phyloP scores from a whole-genome alignment of 768 basidiomycete genomes.

The Tephrocybe sp. region DNA sequence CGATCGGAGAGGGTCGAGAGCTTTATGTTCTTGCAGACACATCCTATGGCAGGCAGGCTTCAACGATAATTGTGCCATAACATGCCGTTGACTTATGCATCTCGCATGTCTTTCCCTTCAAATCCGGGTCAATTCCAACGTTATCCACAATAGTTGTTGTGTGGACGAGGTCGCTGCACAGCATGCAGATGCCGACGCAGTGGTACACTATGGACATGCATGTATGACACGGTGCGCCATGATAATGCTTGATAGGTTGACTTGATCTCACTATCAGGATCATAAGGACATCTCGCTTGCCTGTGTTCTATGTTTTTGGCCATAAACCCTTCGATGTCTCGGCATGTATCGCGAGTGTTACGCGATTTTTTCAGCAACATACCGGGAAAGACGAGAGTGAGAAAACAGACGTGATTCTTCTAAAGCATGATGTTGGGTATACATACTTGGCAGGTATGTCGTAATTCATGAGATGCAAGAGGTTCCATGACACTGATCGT shows the following conservation, averaged over 20 bases:
- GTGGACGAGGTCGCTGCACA: slow-evolving; percentile 95
- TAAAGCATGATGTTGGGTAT: slow-evolving; percentile 80
- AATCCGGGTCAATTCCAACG: not conserved
- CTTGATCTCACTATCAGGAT: not conserved
- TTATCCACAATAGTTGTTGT: slow-evolving; percentile 75
- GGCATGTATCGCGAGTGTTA: slow-evolving; percentile 44
- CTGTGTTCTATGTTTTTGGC: slow-evolving; percentile 90
- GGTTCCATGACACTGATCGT: too few species aligned
- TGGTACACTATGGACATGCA: slow-evolving; percentile 96
- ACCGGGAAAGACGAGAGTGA: slow-evolving; percentile 3
- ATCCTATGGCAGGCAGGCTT: slow-evolving; percentile 86
- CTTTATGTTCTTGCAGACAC: slow-evolving; percentile 49
- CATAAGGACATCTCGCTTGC: slow-evolving; percentile 79
- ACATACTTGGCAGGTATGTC: slow-evolving; percentile 67
- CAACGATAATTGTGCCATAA: slow-evolving; percentile 12
- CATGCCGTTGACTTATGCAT: slow-evolving; percentile 12
- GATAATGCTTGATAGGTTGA: not conserved
- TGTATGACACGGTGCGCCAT: slow-evolving; percentile 84
- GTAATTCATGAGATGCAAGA: too few species aligned
- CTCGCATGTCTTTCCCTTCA: not conserved
- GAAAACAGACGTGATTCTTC: slow-evolving; percentile 36
- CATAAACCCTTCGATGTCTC: slow-evolving; percentile 60
- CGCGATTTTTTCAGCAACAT: slow-evolving; percentile 27
- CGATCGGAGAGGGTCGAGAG: slow-evolving; percentile 19
- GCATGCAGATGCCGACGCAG: slow-evolving; percentile 86